phyloP scores from a whole-genome alignment of 345 rosid species.

The Syzygium oleosum region DNA sequence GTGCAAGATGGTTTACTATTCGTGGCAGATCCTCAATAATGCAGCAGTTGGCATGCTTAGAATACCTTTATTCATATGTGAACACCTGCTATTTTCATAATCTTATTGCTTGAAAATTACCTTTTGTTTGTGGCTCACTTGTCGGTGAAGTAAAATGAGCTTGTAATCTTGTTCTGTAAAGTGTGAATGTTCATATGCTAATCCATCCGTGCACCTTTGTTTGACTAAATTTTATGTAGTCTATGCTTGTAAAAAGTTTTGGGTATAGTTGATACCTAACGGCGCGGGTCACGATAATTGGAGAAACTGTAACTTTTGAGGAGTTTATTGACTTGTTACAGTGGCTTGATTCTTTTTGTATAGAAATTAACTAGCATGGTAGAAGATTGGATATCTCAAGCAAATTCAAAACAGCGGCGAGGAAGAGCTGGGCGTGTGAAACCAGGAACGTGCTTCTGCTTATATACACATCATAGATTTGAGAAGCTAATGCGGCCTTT shows the following conservation, averaged over 20 bases:
- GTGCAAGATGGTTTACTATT: neutral
- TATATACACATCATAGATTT: slow-evolving; percentile 66
- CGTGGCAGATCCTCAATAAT: neutral
- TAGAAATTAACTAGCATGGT: slow-evolving; percentile 95
- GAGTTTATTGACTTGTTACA: neutral
- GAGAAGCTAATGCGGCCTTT: slow-evolving; percentile 84
- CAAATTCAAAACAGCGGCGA: slow-evolving; percentile 79
- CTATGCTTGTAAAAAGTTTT: neutral
- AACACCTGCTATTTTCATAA: neutral
- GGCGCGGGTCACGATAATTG: neutral
- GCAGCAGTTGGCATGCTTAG: neutral
- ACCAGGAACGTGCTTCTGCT: slow-evolving; percentile 80
- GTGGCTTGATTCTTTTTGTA: slow-evolving; percentile 3
- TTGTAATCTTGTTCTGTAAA: neutral
- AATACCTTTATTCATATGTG: neutral
- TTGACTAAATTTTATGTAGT: neutral
- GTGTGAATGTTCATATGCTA: neutral
- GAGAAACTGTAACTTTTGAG: neutral
- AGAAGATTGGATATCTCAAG: slow-evolving; percentile 96
- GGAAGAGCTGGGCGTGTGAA: slow-evolving; percentile 97
- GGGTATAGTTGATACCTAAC: neutral
- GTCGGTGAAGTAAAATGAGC: neutral
- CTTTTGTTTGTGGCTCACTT: neutral
- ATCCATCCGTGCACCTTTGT: neutral
- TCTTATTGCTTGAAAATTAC: neutral